Percentiles rank a stretch among this genome's conserved stretches.
Evolutionary conservation across 371 early-diverging fungal species (phyloP).

Genomic region (Rhizopus microsporus): DNA sequence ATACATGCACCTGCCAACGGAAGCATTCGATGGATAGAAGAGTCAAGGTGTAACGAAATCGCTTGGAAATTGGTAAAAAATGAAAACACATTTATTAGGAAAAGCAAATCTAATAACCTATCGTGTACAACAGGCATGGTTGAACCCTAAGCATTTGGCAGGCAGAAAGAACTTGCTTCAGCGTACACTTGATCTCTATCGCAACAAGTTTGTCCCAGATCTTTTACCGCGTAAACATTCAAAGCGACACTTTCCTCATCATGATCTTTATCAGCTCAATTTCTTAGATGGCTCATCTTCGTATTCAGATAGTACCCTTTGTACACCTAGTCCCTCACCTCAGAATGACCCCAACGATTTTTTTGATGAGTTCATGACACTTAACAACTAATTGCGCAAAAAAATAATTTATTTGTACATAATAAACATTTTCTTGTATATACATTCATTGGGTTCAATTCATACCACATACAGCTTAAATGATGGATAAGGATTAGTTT

Average conservation of each 20-base stretch:
- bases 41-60: conserved; percentile 47
- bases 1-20: conserved; percentile 33
- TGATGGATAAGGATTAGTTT: not conserved
- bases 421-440: not conserved
- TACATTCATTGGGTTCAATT: not conserved
- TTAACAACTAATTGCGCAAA: conserved; percentile 25
- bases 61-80: conserved; percentile 42
- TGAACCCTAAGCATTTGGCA: conserved; percentile 50
- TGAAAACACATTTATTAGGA: too few species aligned
- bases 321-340: conserved; percentile 36
- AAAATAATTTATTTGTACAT: not conserved
- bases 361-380: conserved; percentile 43
- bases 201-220: conserved; percentile 42
- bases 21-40: conserved; percentile 43
- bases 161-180: conserved; percentile 48
- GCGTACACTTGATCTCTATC: conserved; percentile 49
- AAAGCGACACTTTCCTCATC: not conserved
- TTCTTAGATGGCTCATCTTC: too few species aligned
- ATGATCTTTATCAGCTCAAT: conserved; percentile 10
- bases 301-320: conserved; percentile 22
- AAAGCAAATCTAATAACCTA: too few species aligned
- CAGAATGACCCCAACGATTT: conserved; percentile 21
- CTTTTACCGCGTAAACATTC: conserved; percentile 29
- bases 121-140: conserved; percentile 29
- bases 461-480: not conserved